A percentile compares a stretch with the other conserved stretches of the same genome.
These are phyloP conservation scores for Acanthamoeba triangularis DNA, from an alignment of 208 protist genomes.

Conservation along the genomic window DNA sequence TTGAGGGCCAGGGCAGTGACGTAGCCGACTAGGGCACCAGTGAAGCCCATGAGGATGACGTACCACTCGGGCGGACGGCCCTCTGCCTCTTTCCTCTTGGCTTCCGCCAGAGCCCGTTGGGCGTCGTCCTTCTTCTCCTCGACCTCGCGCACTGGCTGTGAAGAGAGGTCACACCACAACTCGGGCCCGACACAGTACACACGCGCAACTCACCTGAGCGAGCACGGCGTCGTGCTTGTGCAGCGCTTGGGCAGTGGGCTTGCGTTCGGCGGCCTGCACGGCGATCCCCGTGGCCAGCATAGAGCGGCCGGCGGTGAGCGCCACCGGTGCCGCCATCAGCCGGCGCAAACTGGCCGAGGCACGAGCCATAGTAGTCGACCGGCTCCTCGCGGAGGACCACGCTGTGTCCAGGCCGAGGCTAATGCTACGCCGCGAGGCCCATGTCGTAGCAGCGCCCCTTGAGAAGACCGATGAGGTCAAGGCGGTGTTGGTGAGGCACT, in stretches of 20 bases:
- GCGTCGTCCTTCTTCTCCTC: background rate
- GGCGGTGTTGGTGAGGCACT: too few species aligned
- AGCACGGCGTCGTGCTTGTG: background rate
- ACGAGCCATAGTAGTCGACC: background rate
- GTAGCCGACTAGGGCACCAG: constrained; percentile 30
- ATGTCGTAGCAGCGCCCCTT: too few species aligned
- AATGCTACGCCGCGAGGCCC: too few species aligned
- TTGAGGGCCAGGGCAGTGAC: constrained; percentile 27
- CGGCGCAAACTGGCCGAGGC: background rate
- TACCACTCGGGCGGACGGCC: constrained; percentile 44
- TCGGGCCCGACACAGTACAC: too few species aligned
- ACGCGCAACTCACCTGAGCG: background rate
- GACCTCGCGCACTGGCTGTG: background rate
- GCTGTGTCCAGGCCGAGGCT: too few species aligned
- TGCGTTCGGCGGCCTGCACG: background rate
- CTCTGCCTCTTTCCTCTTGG: constrained; percentile 41
- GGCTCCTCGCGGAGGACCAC: too few species aligned
- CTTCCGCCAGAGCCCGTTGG: background rate
- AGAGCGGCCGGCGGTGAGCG: background rate
- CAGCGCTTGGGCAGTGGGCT: background rate
- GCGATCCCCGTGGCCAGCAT: background rate
- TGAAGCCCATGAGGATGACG: constrained; percentile 64
- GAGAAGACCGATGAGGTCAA: too few species aligned
- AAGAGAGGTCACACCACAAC: background rate
- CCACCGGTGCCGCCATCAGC: background rate